Evolutionary conservation across 2,329 filamentous ascomycete species (phyloP), one percentile per base, ranked within the genome.

Genomic region (Plenodomus lindquistii): DNA sequence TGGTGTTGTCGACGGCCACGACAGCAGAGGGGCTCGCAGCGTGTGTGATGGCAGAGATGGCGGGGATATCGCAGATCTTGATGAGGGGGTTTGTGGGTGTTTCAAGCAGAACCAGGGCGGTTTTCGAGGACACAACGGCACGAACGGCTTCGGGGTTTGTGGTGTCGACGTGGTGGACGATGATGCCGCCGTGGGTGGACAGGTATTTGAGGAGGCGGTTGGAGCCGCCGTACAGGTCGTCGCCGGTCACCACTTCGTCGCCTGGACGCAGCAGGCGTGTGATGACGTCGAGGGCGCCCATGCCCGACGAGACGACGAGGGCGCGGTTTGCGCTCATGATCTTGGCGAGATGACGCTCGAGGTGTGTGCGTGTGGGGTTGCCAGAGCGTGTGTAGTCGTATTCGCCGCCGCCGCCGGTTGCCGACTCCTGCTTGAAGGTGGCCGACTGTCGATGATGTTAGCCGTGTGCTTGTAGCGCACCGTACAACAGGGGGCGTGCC

Each of bases 341-440:
- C 83, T 99, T 99, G 67, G 95, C 94, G 63, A 99, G 80, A 74
- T 99, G 94, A 50, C 93, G 86, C 78, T 99, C 94, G 55, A 99
- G 84, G 69, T 99, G 94, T 27, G 93, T 96, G 58, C 94, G 85
- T 49, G 94, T 99, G 16, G 94, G 94, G 72, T 99, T 99, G 47
- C 94, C 94, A 29, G 92, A 97, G 53, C 95, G 89, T 51, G 94
- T 97, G 79, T 99, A 99, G 78, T 99, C 94, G 75, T 97, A 99
- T 74, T 97, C 92, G 67, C 84, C 79, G 60, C 85, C 88, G 51
- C 90, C 91, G 50, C 89, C 91, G 38, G 76, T 81, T 54, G 88
- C 87, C 16, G 88, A 90, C 18, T 83, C 84, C 75, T 97, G 94
- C 77, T 99, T 99, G 81, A 99, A 99, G 31, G 94, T 99, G 40